Evolutionary conservation across 1,284 basidiomycete species (phyloP).

Genomic region (Cutaneotrichosporon dermatis): DNA sequence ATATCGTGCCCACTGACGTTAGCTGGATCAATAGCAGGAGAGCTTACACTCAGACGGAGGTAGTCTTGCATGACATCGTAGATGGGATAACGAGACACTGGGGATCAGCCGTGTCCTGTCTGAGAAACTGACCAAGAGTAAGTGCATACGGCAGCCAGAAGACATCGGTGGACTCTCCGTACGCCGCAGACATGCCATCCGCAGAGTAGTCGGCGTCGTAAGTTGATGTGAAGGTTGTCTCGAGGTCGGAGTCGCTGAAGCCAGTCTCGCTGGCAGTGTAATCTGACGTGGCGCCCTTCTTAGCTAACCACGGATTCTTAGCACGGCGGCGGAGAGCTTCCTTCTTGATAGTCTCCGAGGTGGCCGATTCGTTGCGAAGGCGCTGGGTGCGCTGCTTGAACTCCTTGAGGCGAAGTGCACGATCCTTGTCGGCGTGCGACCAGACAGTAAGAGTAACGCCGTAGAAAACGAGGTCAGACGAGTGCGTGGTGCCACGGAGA

Average conservation of each 20-base stretch:
- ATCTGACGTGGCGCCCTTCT: slow-evolving; percentile 8
- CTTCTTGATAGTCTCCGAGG: slow-evolving; percentile 12
- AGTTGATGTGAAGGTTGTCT: slow-evolving; percentile 19
- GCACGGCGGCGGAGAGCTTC: slow-evolving; percentile 5
- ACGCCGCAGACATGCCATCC: slow-evolving; percentile 22
- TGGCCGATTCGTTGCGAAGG: slow-evolving; percentile 16
- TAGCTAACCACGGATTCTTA: slow-evolving; percentile 12
- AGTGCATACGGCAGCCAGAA: slow-evolving; percentile 90
- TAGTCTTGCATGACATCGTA: slow-evolving; percentile 92
- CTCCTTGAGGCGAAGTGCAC: slow-evolving; percentile 52
- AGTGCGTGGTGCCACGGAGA: slow-evolving; percentile 56
- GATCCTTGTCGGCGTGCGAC: slow-evolving; percentile 85
- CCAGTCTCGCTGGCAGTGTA: slow-evolving; percentile 66
- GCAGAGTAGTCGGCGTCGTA: slow-evolving; percentile 13
- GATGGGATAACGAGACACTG: slow-evolving; percentile 83
- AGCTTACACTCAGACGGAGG: slow-evolving; percentile 60
- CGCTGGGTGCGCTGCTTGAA: slow-evolving; percentile 26
- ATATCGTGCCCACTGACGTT: slow-evolving; percentile 78
- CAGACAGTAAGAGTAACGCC: slow-evolving; percentile 88
- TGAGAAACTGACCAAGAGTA: slow-evolving; percentile 50
- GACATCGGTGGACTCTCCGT: slow-evolving; percentile 62
- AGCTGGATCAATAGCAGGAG: not conserved
- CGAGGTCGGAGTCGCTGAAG: slow-evolving; percentile 59
- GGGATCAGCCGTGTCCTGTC: no score
- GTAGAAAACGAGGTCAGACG: slow-evolving; percentile 61